Evolutionary conservation across 257 asterid genomes (phyloP), one percentile per base, ranked within the genome.

Genomic region (Salvia rosmarinus): DNA sequence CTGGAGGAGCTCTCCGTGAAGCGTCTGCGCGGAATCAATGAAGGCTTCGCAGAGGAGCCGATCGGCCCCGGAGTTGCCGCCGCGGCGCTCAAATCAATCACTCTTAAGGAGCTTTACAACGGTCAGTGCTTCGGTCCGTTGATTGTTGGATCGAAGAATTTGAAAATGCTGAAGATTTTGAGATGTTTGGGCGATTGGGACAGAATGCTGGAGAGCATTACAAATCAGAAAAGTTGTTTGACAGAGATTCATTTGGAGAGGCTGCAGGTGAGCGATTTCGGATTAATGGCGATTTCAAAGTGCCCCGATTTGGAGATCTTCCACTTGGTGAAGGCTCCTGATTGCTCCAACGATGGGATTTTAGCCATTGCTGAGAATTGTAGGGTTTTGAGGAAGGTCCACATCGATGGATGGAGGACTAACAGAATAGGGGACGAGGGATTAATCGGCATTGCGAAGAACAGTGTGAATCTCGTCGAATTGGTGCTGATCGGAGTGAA

Each of bases 121-220:
- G 96, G 96, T 0, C 96, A 82, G 74, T 84, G 89, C 60, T 92
- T 92, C 60, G 90, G 86, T 1, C 95, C 98, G 0, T 69, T 92
- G 51, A 76, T 92, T 28, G 32, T 77, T 28, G 96, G 89, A 61
- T 86, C 96, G 0, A 86, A 71, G 37, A 84, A 81, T 78, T 76
- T 92, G 75, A 92, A 70, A 64, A 84, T 87, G 34, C 71, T 92
- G 69, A 92, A 90, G 64, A 74, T 92, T 20, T 67, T 86, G 85
- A 80, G 92, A 9, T 92, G 98, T 79, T 65, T 82, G 32, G 98
- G 98, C 16, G 89, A 92, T 50, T 92, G 98, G 98, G 98, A 92
- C 75, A 69, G 80, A 70, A 61, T 92, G 37, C 56, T 92, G 20
- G 96, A 82, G 80, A 71, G 75, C 9, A 64, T 88, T 44, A 77